Evolutionary conservation across 2,329 filamentous ascomycete species (phyloP).

Genomic region (Dothideomycetes sp.): DNA sequence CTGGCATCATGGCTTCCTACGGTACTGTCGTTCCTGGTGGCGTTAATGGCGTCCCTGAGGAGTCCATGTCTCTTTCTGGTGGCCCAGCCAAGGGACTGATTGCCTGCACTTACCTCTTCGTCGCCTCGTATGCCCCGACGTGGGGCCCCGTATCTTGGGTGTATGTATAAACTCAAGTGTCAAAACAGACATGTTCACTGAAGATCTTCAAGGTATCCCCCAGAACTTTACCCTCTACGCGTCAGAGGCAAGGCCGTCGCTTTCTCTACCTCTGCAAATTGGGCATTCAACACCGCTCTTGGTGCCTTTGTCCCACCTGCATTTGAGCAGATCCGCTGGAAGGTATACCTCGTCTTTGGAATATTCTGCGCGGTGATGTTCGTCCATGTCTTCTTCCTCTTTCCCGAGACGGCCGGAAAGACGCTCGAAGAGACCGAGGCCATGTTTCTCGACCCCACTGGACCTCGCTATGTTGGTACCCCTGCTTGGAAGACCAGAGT

Average conservation of each 20-base stretch:
- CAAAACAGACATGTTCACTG: no score
- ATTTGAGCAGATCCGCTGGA: slow-evolving; percentile 43
- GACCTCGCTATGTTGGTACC: slow-evolving; percentile 33
- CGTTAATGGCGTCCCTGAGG: slow-evolving; percentile 29
- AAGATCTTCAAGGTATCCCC: slow-evolving; percentile 19
- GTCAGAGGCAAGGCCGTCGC: slow-evolving; percentile 56
- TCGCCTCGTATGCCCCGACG: slow-evolving; percentile 55
- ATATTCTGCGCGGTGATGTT: slow-evolving; percentile 58
- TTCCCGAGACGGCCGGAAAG: slow-evolving; percentile 62
- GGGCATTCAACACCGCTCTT: slow-evolving; percentile 25
- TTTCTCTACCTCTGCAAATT: slow-evolving; percentile 49
- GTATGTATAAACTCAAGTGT: neutral
- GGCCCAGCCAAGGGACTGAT: slow-evolving; percentile 41
- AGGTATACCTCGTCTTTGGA: slow-evolving; percentile 65
- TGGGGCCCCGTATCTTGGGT: slow-evolving; percentile 49
- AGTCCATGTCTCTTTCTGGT: slow-evolving; percentile 28
- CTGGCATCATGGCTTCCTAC: slow-evolving; percentile 49
- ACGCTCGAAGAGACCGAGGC: slow-evolving; percentile 67
- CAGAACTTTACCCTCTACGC: slow-evolving; percentile 51
- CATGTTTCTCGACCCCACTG: slow-evolving; percentile 46
- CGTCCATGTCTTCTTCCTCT: slow-evolving; percentile 56
- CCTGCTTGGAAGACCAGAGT: slow-evolving; percentile 45
- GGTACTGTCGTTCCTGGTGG: slow-evolving; percentile 31
- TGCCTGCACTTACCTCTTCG: slow-evolving; percentile 62
- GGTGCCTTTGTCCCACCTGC: slow-evolving; percentile 47